These are phyloP conservation scores for Plasmodium vivax DNA, from an alignment of 169 alveolate genomes.

Conservation along the genomic window DNA sequence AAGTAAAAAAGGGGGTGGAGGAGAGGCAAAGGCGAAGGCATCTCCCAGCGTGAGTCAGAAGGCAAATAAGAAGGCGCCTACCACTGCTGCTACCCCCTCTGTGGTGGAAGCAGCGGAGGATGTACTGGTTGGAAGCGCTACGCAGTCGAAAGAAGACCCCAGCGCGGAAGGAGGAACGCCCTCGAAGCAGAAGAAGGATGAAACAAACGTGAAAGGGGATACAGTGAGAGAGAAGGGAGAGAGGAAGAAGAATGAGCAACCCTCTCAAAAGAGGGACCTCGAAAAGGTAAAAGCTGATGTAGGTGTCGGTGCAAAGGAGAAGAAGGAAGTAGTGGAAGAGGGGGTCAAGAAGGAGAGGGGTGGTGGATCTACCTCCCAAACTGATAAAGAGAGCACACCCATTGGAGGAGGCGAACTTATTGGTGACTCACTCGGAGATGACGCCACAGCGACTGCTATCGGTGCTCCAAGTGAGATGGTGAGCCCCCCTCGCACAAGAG, in stretches of 20 bases:
- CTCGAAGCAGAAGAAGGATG: background rate
- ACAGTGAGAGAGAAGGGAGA: background rate
- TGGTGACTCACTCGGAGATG: background rate
- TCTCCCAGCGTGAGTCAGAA: background rate
- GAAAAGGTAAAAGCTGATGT: background rate
- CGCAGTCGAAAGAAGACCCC: background rate
- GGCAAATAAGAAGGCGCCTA: background rate
- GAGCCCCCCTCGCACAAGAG: background rate
- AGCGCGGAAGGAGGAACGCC: background rate
- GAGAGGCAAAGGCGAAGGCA: background rate
- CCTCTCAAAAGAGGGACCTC: background rate
- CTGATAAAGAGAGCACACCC: background rate
- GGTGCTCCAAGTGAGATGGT: background rate
- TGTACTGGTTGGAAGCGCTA: background rate
- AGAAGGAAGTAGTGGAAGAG: background rate
- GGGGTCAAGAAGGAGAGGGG: background rate
- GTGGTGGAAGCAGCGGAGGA: background rate
- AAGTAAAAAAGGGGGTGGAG: background rate
- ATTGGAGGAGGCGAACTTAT: background rate
- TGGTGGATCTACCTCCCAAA: background rate
- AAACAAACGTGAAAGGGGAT: conserved; percentile 1
- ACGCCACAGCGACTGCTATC: background rate
- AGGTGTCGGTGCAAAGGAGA: background rate
- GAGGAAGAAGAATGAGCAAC: background rate
- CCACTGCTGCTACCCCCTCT: background rate